Evolutionary conservation across 73 alveolate genomes (phyloP).

Genomic region (Tetrahymena malaccensis): DNA sequence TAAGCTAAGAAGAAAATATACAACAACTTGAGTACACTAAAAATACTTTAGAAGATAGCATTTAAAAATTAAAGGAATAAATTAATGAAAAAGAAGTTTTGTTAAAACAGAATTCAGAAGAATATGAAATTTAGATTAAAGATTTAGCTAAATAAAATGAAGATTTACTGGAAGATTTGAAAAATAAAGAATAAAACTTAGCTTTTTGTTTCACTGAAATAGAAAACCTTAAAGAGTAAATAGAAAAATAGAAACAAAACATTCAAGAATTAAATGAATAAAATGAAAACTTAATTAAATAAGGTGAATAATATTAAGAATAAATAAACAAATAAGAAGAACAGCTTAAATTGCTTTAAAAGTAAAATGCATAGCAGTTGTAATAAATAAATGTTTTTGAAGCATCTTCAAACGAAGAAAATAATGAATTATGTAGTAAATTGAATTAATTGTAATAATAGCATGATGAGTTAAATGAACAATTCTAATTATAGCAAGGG

Average conservation of each 20-base stretch:
- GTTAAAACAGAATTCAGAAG: background rate
- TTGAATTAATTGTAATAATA: background rate
- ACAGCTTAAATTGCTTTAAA: background rate
- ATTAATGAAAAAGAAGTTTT: background rate
- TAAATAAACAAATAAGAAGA: background rate
- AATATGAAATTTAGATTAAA: background rate
- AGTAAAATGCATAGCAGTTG: background rate
- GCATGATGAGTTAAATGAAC: background rate
- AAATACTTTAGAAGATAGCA: background rate
- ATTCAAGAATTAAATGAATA: no score
- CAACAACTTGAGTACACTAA: background rate
- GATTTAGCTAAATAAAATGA: background rate
- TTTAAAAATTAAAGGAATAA: background rate
- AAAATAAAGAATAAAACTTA: background rate
- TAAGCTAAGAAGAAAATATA: background rate
- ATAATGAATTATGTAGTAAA: background rate
- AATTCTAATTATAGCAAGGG: background rate
- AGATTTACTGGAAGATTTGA: background rate
- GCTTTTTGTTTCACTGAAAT: no score
- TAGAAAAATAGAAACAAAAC: background rate
- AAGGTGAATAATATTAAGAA: background rate
- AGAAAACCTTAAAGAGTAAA: background rate
- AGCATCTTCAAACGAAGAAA: background rate
- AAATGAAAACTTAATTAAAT: background rate
- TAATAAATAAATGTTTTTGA: background rate